Evolutionary conservation across 2,329 filamentous ascomycete genomes (phyloP).

Genomic region (Escovopsis sp.): DNA sequence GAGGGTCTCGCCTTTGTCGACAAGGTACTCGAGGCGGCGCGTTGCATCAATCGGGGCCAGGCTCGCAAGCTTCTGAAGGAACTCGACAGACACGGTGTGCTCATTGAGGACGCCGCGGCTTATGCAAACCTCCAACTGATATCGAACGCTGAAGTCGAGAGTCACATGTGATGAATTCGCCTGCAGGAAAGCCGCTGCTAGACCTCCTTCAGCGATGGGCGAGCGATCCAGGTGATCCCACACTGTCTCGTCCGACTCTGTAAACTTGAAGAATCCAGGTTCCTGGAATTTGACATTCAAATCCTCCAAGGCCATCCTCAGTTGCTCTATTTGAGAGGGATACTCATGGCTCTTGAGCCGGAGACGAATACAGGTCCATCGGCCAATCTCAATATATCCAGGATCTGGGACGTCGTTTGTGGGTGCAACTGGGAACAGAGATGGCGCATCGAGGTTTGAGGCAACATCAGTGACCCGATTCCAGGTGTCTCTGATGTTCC

Average conservation of each 20-base stretch:
- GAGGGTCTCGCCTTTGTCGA: constrained; percentile 45
- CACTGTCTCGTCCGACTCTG: constrained; percentile 10
- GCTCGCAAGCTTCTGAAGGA: constrained; percentile 46
- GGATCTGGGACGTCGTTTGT: background rate
- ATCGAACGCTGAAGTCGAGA: constrained; percentile 60
- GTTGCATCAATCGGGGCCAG: constrained; percentile 35
- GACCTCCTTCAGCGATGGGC: constrained; percentile 4
- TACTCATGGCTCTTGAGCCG: constrained; percentile 17
- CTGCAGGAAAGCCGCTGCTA: constrained; percentile 16
- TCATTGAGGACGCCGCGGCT: constrained; percentile 66
- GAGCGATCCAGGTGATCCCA: constrained; percentile 20
- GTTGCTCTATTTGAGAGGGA: constrained; percentile 20
- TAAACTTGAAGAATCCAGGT: constrained; percentile 26
- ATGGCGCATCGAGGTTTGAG: constrained; percentile 18
- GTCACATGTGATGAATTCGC: constrained; percentile 10
- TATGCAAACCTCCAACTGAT: constrained; percentile 89
- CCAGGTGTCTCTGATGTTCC: constrained; percentile 32
- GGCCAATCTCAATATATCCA: constrained; percentile 28
- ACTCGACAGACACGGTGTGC: constrained; percentile 52
- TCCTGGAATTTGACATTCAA: constrained; percentile 50
- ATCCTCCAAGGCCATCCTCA: constrained; percentile 47
- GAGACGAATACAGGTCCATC: constrained; percentile 43
- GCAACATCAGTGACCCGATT: constrained; percentile 32
- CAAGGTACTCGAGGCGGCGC: constrained; percentile 59
- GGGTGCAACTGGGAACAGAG: constrained; percentile 9